These are phyloP conservation scores for Royoungia palumana DNA, from an alignment of 768 basidiomycete species.

Conservation along the genomic window DNA sequence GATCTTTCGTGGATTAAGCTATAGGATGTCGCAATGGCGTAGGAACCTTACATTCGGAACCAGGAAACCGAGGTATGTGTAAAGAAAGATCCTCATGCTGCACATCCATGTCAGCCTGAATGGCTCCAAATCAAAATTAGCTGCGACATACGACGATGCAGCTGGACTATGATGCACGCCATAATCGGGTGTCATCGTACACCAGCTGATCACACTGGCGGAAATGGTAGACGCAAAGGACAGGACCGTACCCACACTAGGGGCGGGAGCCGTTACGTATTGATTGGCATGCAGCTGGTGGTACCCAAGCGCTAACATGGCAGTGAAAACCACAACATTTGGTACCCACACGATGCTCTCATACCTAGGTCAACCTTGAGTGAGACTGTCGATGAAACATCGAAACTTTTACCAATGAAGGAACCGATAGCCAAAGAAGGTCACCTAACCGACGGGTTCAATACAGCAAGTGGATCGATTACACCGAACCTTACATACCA, in stretches of 20 bases:
- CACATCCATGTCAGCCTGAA: not conserved
- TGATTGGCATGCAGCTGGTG: slow-evolving; percentile 53
- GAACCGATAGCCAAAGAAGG: slow-evolving; percentile 64
- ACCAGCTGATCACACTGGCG: slow-evolving; percentile 44
- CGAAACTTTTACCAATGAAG: slow-evolving; percentile 47
- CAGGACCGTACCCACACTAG: slow-evolving; percentile 35
- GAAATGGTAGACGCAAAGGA: slow-evolving; percentile 45
- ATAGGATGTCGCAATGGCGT: not conserved
- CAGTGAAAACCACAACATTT: slow-evolving; percentile 61
- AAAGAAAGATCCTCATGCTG: slow-evolving; percentile 40
- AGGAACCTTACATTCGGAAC: slow-evolving; percentile 35
- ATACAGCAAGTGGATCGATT: not conserved
- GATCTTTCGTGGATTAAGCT: slow-evolving; percentile 25
- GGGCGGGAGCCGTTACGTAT: slow-evolving; percentile 32
- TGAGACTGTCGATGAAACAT: not conserved
- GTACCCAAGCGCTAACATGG: slow-evolving; percentile 65
- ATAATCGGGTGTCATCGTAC: slow-evolving; percentile 45
- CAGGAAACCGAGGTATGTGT: slow-evolving; percentile 46
- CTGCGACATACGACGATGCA: slow-evolving; percentile 50
- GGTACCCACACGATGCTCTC: slow-evolving; percentile 80
- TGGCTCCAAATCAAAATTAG: not conserved
- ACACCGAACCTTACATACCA: slow-evolving; percentile 15
- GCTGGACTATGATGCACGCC: slow-evolving; percentile 49
- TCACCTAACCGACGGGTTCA: slow-evolving; percentile 37
- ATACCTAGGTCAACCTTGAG: slow-evolving; percentile 46